A percentile compares a stretch with the other conserved stretches of the same genome.
These are phyloP conservation scores for Oryza punctata DNA, from an alignment of 176 grass and related monocot genomes.

Conservation along the genomic window DNA sequence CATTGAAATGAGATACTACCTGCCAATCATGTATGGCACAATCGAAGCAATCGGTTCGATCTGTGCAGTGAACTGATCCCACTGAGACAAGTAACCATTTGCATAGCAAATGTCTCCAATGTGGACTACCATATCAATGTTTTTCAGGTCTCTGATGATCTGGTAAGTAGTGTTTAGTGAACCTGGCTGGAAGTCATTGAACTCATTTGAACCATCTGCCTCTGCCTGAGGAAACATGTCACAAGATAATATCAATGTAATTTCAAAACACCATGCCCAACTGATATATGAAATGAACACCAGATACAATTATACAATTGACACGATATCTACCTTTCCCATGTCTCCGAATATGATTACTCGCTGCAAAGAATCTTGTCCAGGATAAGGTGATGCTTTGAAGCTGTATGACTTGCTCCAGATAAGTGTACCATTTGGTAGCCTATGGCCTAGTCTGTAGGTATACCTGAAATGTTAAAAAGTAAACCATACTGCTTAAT, in stretches of 20 bases:
- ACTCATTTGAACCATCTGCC: constrained; percentile 91
- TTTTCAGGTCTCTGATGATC: constrained; percentile 70
- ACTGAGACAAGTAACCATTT: constrained; percentile 85
- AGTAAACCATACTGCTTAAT: constrained; percentile 4
- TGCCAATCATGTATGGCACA: constrained; percentile 87
- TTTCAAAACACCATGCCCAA: background rate
- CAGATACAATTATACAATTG: constrained; percentile 1
- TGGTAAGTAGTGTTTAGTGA: constrained; percentile 85
- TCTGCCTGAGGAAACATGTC: constrained; percentile 57
- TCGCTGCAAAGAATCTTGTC: constrained; percentile 77
- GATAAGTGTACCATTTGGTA: constrained; percentile 53
- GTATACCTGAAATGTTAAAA: constrained; percentile 55
- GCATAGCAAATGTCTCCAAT: constrained; percentile 83
- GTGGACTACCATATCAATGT: constrained; percentile 81
- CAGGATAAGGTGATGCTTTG: constrained; percentile 82
- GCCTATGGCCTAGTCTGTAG: constrained; percentile 75
- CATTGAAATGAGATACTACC: constrained; percentile 45
- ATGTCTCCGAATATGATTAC: constrained; percentile 92
- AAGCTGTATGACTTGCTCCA: constrained; percentile 83
- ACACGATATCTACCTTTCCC: constrained; percentile 75
- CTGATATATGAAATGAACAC: background rate
- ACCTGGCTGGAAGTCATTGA: constrained; percentile 71
- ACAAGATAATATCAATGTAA: background rate
- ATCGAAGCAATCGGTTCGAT: constrained; percentile 71
- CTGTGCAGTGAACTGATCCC: constrained; percentile 92